Evolutionary conservation across 2,329 filamentous ascomycete species (phyloP), one percentile per base, ranked within the genome.

Genomic region (Chaetomiaceae sp.): DNA sequence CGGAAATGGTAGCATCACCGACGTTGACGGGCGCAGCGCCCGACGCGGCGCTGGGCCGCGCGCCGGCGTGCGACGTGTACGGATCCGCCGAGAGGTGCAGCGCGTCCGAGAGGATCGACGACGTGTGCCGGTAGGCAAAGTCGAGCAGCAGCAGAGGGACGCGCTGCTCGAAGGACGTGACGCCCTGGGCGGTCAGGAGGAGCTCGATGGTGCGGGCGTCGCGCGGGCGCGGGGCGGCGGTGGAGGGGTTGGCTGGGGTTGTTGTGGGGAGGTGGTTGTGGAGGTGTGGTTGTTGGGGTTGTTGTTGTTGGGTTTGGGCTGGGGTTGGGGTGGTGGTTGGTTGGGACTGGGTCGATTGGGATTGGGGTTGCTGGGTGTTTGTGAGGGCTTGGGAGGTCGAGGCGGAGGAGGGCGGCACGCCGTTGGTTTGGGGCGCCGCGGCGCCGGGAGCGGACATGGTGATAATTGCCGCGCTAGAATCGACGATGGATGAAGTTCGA

Each of bases 51-150:
- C 73, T 75, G 2, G 78, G 74, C 56, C 74, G 74, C 5, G 73
- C 63, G 49, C 78, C 78, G 2, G 78, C 79, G 50, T 81, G 76
- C 6, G 74, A 70, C 17, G 79, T 74, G 70, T 87, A 86, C 7
- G 85, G 85, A 66, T 89, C 85, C 6, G 80, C 77, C 5, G 78
- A 76, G 21, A 88, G 78, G 62, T 87, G 83, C 14, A 88, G 70
- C 6, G 82, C 84, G 70, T 90, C 86, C 58, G 74, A 81, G 17
- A 91, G 80, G 31, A 91, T 76, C 51, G 80, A 78, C 1, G 82
- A 82, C 9, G 85, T 88, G 74, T 90, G 87, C 33, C 88, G 83
- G 76, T 93, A 93, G 43, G 88, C 86, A 65, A 92, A 92, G 72
- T 93, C 88, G 66, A 93, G 83, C 43, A 93, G 82, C 52, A 91